Evolutionary conservation across 164 flowering plant genomes (phyloP), one percentile per base, ranked within the genome.

Genomic region (Euptelea pleiosperma): DNA sequence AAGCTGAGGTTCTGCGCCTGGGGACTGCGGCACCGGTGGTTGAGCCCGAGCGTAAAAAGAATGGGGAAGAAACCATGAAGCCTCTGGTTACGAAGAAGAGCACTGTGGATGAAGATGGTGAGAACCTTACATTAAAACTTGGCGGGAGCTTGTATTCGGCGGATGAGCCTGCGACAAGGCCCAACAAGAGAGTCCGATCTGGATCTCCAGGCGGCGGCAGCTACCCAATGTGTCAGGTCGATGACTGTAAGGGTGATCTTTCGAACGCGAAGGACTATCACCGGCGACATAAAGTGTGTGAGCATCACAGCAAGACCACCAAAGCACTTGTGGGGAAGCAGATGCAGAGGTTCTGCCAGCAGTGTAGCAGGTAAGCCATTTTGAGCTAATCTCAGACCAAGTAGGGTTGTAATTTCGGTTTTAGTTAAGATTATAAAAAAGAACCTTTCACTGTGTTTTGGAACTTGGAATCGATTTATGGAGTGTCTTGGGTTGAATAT

Each of bases 261-360:
- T 75, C 91, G 0, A 70, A 35, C 57, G 89, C 88, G 0, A 89
- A 89, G 71, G 91, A 86, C 69, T 89, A 89, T 70, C 96, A 89
- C 63, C 73, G 93, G 7, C 78, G 93, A 15, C 96, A 89, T 54
- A 89, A 86, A 57, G 96, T 89, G 10, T 89, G 96, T 60, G 87
- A 84, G 70, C 37, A 67, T 47, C 96, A 89, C 50, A 82, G 88
- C 68, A 89, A 89, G 64, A 70, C 91, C 18, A 64, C 80, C 24
- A 82, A 76, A 52, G 93, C 88, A 11, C 69, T 82, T 6, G 93
- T 85, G 5, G 85, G 74, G 25, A 76, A 77, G 48, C 82, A 76
- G 77, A 79, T 83, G 87, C 96, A 89, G 67, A 71, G 96, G 63
- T 89, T 89, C 65, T 89, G 96, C 68, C 93, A 89, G 73, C 93